These are phyloP conservation scores for Trametes hirsuta DNA, from an alignment of 1,284 basidiomycete genomes.

Conservation along the genomic window DNA sequence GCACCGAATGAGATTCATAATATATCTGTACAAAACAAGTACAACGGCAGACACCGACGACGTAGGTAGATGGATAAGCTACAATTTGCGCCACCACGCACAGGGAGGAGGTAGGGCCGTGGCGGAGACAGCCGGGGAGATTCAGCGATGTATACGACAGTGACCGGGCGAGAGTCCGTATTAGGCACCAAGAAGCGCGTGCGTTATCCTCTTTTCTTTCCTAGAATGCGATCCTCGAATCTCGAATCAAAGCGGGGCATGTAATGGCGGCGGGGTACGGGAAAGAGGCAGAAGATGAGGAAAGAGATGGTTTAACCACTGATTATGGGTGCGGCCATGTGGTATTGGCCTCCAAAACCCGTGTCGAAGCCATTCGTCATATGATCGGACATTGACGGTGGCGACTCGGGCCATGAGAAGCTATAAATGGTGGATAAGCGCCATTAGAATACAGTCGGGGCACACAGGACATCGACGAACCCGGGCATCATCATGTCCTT, in stretches of 20 bases:
- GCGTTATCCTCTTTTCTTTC: no score
- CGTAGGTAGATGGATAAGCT: constrained; percentile 5
- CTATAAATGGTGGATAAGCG: constrained; percentile 2
- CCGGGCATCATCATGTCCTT: constrained; percentile 83
- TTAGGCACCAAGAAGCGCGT: no score
- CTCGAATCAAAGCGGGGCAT: no score
- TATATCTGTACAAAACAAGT: constrained; percentile 9
- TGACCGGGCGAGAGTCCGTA: not conserved
- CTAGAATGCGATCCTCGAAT: no score
- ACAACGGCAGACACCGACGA: not conserved
- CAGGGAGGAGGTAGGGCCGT: not conserved
- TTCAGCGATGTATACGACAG: not conserved
- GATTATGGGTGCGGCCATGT: constrained; percentile 24
- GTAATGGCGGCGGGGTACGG: not conserved
- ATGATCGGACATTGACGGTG: constrained; percentile 15
- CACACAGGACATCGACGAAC: constrained; percentile 37
- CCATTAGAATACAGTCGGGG: not conserved
- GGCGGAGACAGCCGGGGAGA: not conserved
- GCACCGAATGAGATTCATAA: not conserved
- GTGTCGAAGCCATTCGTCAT: constrained; percentile 20
- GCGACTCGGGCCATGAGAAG: constrained; percentile 30
- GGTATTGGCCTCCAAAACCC: constrained; percentile 15
- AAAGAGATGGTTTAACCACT: constrained; percentile 10
- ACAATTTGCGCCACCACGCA: not conserved
- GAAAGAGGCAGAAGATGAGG: not conserved